Conservation (phyloP, 805 yeast species). For the Lachancea sp. region DNA sequence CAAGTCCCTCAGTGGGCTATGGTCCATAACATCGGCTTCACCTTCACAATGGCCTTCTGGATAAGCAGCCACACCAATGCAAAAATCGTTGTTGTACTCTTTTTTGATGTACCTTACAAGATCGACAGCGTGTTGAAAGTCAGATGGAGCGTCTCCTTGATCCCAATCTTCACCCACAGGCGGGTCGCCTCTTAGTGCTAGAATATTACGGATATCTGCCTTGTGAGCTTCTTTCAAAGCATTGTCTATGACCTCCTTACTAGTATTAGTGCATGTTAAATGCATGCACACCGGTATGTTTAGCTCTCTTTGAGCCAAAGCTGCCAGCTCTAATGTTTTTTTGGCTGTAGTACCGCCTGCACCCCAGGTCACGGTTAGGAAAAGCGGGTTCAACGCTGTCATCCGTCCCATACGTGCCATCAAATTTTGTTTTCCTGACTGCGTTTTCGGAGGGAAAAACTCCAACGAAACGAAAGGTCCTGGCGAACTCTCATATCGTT, state of each 20-base stretch:
- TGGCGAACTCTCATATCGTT: constrained; percentile 45
- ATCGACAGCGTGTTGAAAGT: constrained; percentile 76
- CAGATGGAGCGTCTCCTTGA: constrained; percentile 37
- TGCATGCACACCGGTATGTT: constrained; percentile 90
- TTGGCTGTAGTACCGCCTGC: constrained; percentile 94
- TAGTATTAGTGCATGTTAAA: constrained; percentile 92
- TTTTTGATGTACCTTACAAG: constrained; percentile 71
- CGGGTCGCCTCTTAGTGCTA: constrained; percentile 95
- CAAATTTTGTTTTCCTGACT: constrained; percentile 75
- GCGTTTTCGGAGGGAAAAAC: constrained; percentile 97
- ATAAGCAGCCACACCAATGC: constrained; percentile 95
- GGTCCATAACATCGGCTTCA: constrained; percentile 51
- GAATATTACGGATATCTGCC: constrained; percentile 78
- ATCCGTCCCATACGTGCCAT: constrained; percentile 82
- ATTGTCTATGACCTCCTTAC: constrained; percentile 64
- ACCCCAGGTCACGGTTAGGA: constrained; percentile 96
- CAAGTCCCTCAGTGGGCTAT: constrained; percentile 61
- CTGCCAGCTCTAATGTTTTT: constrained; percentile 78
- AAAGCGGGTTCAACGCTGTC: constrained; percentile 81
- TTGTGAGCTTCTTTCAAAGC: constrained; percentile 67
- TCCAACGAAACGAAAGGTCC: constrained; percentile 76
- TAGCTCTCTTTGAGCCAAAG: constrained; percentile 64
- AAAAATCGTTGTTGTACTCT: constrained; percentile 72
- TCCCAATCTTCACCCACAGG: constrained; percentile 52
- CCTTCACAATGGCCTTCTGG: constrained; percentile 98